Conservation (phyloP, 306 rosid species). For the Gastrolobium villosum region DNA sequence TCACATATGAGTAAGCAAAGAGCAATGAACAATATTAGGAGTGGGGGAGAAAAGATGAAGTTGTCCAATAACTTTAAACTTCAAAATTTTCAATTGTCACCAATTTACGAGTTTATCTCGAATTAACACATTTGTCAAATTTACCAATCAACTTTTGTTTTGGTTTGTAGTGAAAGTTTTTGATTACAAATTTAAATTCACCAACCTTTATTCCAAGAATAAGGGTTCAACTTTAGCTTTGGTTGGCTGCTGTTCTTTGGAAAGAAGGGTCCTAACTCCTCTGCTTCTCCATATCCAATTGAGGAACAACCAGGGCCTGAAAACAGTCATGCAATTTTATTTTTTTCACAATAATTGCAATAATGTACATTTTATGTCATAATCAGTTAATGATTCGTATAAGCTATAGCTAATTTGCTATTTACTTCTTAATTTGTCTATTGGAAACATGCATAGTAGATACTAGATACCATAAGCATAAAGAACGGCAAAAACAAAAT, state of each 20-base stretch:
- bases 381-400: background rate
- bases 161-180: too few relatives aligned
- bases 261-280: conserved; percentile 93
- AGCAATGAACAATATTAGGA: background rate
- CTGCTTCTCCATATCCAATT: conserved; percentile 84
- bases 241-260: conserved; percentile 75
- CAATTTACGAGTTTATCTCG: too few relatives aligned
- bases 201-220: conserved; percentile 82
- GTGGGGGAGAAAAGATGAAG: too few relatives aligned
- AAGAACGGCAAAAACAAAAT: background rate
- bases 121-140: background rate
- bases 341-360: background rate
- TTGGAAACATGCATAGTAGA: background rate
- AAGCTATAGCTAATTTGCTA: background rate
- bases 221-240: conserved; percentile 76
- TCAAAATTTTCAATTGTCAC: too few relatives aligned
- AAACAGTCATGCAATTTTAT: conserved; percentile 15
- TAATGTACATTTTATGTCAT: conserved; percentile 6
- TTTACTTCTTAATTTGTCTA: background rate
- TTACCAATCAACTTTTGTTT: background rate
- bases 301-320: conserved; percentile 96
- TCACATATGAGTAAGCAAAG: background rate
- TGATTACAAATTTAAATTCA: background rate
- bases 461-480: background rate
- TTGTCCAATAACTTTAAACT: too few relatives aligned